These are phyloP conservation scores for Suillus brevipes DNA, from an alignment of 768 basidiomycete species.

Conservation along the genomic window DNA sequence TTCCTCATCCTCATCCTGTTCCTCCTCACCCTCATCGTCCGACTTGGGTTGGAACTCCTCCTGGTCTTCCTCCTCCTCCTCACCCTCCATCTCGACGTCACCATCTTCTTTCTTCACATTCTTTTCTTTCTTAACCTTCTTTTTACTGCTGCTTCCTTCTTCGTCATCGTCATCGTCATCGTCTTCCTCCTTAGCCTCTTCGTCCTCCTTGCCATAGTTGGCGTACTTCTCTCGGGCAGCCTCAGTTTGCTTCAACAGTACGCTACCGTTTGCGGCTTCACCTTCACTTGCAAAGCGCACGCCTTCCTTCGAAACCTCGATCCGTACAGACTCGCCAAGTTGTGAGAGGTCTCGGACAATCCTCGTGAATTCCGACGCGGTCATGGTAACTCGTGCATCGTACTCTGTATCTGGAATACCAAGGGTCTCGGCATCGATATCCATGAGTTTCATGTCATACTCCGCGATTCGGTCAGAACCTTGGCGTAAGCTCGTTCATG, in stretches of 20 bases:
- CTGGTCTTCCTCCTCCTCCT: constrained; percentile 43
- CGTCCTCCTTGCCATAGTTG: constrained; percentile 43
- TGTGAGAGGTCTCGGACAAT: constrained; percentile 91
- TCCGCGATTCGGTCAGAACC: constrained; percentile 93
- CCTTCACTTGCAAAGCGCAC: constrained; percentile 92
- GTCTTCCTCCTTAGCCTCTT: constrained; percentile 40
- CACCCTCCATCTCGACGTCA: constrained; percentile 49
- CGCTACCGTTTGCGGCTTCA: constrained; percentile 88
- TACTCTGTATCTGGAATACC: constrained; percentile 98
- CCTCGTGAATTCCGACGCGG: constrained; percentile 82
- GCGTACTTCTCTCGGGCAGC: constrained; percentile 43
- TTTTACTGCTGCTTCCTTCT: constrained; percentile 33
- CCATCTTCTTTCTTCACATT: constrained; percentile 44
- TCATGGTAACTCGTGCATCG: constrained; percentile 88
- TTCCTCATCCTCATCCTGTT: constrained; percentile 51
- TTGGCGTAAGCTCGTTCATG: constrained; percentile 29
- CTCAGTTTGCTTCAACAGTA: constrained; percentile 78
- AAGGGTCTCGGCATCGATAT: constrained; percentile 93
- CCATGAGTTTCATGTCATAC: constrained; percentile 99
- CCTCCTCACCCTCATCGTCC: constrained; percentile 48
- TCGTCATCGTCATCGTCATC: constrained; percentile 46
- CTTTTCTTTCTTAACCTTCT: constrained; percentile 37
- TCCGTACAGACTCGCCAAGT: constrained; percentile 91
- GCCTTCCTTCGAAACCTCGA: constrained; percentile 95
- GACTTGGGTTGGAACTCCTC: constrained; percentile 44